Base-by-base conservation (phyloP, 805 yeast species). In the Saccharomycopsis oosterbeekiorum region DNA sequence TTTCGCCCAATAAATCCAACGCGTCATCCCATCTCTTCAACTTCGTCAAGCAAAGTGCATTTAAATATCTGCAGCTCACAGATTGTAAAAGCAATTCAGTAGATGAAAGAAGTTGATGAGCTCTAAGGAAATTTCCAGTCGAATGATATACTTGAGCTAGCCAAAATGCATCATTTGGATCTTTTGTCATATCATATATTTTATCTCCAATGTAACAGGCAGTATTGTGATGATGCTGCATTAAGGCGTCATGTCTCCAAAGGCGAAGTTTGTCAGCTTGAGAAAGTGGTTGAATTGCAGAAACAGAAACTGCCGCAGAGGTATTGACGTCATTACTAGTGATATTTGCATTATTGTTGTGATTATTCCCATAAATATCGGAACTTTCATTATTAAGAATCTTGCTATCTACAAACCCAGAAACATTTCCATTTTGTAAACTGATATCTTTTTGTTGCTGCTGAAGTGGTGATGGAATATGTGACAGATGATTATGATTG, bases 111-210 rank as follows among this genome's bases (percentile, higher is more conserved):
- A 92, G 72, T 65, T 84, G 85, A 59, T 90, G 81, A 1, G 96
- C 97, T 40, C 97, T 77, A 50, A 85, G 79, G 71, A 83, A 91
- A 69, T 88, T 83, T 11, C 93, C 93, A 60, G 83, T 83, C 60
- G 84, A 77, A 71, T 84, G 89, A 70, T 87, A 84, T 4, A 88
- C 96, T 74, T 93, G 97, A 0, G 97, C 97, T 37, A 93, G 77
- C 97, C 97, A 92, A 72, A 90, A 93, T 11, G 97, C 97, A 70
- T 93, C 98, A 68, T 86, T 89, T 14, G 97, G 88, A 69, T 92
- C 97, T 62, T 80, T 79, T 0, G 97, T 91, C 63, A 94, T 74
- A 0, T 91, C 82, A 51, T 89, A 78, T 8, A 94, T 89, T 68
- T 92, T 93, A 74, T 94, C 97, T 15, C 97, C 98, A 34, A 94